Base-by-base conservation (phyloP, 2,329 filamentous ascomycete genomes). In the Colletotrichum shisoi region DNA sequence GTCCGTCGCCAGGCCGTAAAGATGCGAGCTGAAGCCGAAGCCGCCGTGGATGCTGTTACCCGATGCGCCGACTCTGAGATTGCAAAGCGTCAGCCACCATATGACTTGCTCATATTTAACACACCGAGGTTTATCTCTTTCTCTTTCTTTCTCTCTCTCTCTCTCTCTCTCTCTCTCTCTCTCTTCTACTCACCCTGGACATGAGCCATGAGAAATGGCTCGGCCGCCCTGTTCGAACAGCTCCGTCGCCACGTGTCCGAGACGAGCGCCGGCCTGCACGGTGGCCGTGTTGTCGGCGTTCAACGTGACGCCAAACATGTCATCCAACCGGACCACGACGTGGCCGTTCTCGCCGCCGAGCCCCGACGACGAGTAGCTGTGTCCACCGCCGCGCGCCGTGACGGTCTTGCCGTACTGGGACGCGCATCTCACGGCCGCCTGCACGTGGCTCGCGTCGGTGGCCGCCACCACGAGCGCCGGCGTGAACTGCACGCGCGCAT, bases 151-250 rank as follows among this genome's bases (percentile, higher is more conserved):
- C 4, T 27, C 5, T 27, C 24, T 27, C 24, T 27, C 24, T 27
- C 5, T 27, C 24, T 27, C 24, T 27, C 24, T 27, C 5, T 27
- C 24, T 27, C 24, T 27, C 24, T 27, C 5, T 27, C 24, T 27
- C 24, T 27, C 24, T 4, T 27, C 24, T 24, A 67, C 79, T 75
- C 71, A 83, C 82, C 79, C 81, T 3, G 84, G 82, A 69, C 84
- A 85, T 1, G 83, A 84, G n/a, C 84, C 83, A 56, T 85, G 83
- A 31, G 80, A 76, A 4, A 86, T 74, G 2, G 80, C 83, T 15
- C 73, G 80, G 70, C 67, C 71, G 0, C 76, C 78, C 57, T 81
- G 76, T 17, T 73, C 71, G 56, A 76, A 79, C 4, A 83, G 72
- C 67, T 80, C 76, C 4, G 67, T 72, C 0, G 80, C 80, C 7